phyloP scores from a whole-genome alignment of 2,329 filamentous ascomycete species.

The Cytospora paraplurivora region DNA sequence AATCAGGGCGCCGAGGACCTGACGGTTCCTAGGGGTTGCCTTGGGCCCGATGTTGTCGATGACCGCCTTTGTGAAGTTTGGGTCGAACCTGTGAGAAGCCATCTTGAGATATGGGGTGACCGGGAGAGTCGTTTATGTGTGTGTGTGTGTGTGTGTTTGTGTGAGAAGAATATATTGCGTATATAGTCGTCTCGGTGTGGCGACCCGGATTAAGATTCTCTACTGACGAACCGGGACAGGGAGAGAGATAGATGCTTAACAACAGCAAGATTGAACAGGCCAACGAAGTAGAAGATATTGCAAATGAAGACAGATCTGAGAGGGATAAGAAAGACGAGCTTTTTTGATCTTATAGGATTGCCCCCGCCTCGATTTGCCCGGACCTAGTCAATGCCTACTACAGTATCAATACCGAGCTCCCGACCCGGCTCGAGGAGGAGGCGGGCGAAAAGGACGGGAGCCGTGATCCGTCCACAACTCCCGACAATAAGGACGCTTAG shows the following conservation, averaged over 20 bases:
- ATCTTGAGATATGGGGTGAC: not conserved
- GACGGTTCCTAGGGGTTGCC: conserved; percentile 55
- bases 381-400: too few relatives aligned
- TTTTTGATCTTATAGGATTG: not conserved
- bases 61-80: conserved; percentile 60
- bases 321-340: not conserved
- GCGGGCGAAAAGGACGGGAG: not conserved
- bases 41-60: conserved; percentile 63
- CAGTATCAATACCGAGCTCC: not conserved
- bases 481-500: not conserved
- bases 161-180: not conserved
- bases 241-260: too few relatives aligned
- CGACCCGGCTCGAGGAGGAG: too few relatives aligned
- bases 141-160: not conserved
- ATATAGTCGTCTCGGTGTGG: not conserved
- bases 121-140: not conserved
- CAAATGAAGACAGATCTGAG: not conserved
- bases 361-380: too few relatives aligned
- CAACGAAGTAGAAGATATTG: not conserved
- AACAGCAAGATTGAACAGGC: not conserved
- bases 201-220: too few relatives aligned
- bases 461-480: conserved; percentile 12
- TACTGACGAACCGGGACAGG: too few relatives aligned
- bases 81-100: conserved; percentile 21
- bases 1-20: conserved; percentile 58